Evolutionary conservation across 2,329 filamentous ascomycete genomes (phyloP).

Genomic region (Paracoccidioides brasiliensis): DNA sequence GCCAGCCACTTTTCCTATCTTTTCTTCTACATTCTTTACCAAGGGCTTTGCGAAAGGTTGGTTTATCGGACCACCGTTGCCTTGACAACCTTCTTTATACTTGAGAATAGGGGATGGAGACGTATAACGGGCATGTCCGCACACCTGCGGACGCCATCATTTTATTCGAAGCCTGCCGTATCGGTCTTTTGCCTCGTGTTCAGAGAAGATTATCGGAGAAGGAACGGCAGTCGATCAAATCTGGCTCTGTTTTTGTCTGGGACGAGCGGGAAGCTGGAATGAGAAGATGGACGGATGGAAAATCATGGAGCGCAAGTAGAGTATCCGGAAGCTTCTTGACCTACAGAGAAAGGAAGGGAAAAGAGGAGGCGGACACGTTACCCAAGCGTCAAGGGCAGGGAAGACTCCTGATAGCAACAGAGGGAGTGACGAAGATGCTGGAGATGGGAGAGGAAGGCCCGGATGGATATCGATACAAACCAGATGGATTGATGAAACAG

Average conservation of each 20-base stretch:
- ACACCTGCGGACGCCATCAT: slow-evolving; percentile 96
- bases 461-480: slow-evolving; percentile 88
- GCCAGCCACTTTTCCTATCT: not conserved
- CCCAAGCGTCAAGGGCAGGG: slow-evolving; percentile 43
- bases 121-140: slow-evolving; percentile 86
- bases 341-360: slow-evolving; percentile 97
- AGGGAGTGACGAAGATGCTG: slow-evolving; percentile 71
- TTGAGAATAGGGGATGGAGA: slow-evolving; percentile 56
- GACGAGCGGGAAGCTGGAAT: slow-evolving; percentile 97
- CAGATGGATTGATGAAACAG: slow-evolving; percentile 96
- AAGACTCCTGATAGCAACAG: slow-evolving; percentile 76
- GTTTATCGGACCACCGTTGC: not conserved
- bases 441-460: slow-evolving; percentile 56
- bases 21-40: not conserved
- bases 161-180: slow-evolving; percentile 89
- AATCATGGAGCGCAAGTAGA: slow-evolving; percentile 96
- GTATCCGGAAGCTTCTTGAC: slow-evolving; percentile 96
- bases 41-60: not conserved
- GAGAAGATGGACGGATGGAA: slow-evolving; percentile 96
- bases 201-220: slow-evolving; percentile 91
- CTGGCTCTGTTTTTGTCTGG: slow-evolving; percentile 98
- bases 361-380: slow-evolving; percentile 62
- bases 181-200: slow-evolving; percentile 79
- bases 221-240: slow-evolving; percentile 88
- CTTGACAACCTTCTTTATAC: not conserved